Conservation (phyloP, 768 basidiomycete species). For the Hydnomerulius pinastri region DNA sequence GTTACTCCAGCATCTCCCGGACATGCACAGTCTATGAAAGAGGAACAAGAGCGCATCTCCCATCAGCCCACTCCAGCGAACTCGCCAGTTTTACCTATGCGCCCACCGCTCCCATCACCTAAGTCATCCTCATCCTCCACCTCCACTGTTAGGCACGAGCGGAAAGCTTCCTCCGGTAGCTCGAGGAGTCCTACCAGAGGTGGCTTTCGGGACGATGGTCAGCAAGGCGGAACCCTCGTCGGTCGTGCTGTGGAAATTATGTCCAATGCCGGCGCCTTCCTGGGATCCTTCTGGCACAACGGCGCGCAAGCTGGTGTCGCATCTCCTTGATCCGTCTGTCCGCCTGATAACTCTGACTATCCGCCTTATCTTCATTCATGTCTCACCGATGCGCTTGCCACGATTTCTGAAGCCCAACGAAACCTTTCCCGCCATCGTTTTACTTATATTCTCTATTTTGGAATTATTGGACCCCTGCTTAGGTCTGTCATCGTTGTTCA, state of each 20-base stretch:
- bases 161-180: conserved; percentile 16
- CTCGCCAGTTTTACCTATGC: conserved; percentile 48
- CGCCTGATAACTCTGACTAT: background rate
- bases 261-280: conserved; percentile 72
- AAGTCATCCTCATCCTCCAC: background rate
- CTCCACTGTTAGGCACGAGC: conserved; percentile 11
- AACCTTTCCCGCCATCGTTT: background rate
- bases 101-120: conserved; percentile 21
- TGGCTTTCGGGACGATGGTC: conserved; percentile 29
- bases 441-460: conserved; percentile 34
- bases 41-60: conserved; percentile 39
- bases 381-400: background rate
- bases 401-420: background rate
- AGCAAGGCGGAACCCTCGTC: conserved; percentile 45
- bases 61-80: conserved; percentile 63
- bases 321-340: conserved; percentile 15
- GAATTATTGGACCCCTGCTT: conserved; percentile 27
- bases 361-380: background rate
- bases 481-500: conserved; percentile 7
- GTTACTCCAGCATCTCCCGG: conserved; percentile 14
- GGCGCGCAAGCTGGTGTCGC: conserved; percentile 21
- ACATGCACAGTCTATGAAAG: conserved; percentile 17
- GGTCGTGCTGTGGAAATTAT: conserved; percentile 78
- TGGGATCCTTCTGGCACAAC: conserved; percentile 61
- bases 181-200: conserved; percentile 30